Evolutionary conservation across 305 asterid genomes (phyloP).

Genomic region (Fraxinus sp.): DNA sequence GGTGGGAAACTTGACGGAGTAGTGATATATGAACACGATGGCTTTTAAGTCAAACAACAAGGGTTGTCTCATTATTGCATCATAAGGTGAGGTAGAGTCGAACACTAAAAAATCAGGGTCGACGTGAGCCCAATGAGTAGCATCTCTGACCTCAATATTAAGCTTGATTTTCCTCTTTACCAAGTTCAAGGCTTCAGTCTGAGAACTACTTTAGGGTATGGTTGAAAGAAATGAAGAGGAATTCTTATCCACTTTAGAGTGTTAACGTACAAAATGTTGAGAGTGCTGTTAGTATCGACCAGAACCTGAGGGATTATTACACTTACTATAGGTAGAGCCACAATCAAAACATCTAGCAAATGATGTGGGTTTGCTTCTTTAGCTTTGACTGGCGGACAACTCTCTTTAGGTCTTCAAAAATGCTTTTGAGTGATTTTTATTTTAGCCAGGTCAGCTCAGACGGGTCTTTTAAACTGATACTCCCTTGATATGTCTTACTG

Average conservation of each 20-base stretch:
- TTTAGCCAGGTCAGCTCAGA: too few species aligned
- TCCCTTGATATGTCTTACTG: too few species aligned
- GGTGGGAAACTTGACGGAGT: too few species aligned
- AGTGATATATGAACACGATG: too few species aligned
- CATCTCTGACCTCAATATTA: background rate
- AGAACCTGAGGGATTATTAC: background rate
- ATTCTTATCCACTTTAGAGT: too few species aligned
- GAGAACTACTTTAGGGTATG: background rate
- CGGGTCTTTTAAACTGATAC: too few species aligned
- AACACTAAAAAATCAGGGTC: background rate
- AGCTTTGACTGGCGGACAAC: too few species aligned
- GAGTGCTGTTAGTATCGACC: background rate
- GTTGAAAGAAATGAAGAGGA: background rate
- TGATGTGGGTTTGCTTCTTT: background rate
- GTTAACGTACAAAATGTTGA: too few species aligned
- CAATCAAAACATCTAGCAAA: fast-evolving
- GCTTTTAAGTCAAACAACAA: background rate
- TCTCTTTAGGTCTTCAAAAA: too few species aligned
- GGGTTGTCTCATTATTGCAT: too few species aligned
- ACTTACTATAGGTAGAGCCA: background rate
- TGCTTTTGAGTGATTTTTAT: too few species aligned
- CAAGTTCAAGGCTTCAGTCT: background rate
- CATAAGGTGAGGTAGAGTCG: too few species aligned
- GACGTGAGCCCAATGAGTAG: background rate
- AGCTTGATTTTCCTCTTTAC: background rate